Conservation (phyloP, 129 eudicot genomes). For the carrot (Daucus carota) region DH1_v3.0 NC_030383.2:51933001-51933500, state of each 20-base stretch:
- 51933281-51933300: neutral
- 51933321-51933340: neutral
- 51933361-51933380: neutral
- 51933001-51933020: conserved; percentile 18
- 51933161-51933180: conserved; percentile 90
- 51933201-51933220: conserved; percentile 4
- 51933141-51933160: conserved; percentile 95
- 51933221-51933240: neutral
- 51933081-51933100: conserved; percentile 24
- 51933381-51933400: neutral
- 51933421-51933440: neutral
- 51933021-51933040: conserved; percentile 1
- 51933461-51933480: neutral
- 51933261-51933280: neutral
- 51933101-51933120: conserved; percentile 87
- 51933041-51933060: conserved; percentile 7
- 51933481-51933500: neutral
- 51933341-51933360: neutral
- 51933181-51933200: conserved; percentile 73
- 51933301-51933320: neutral
- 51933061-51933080: conserved; percentile 1
- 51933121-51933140: conserved; percentile 99
- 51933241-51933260: neutral
- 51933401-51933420: neutral
- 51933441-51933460: neutral